Percentiles rank a stretch among this genome's conserved stretches.
Conservation (phyloP, 202 grass and related monocot species). For the Carex arenaria region DNA sequence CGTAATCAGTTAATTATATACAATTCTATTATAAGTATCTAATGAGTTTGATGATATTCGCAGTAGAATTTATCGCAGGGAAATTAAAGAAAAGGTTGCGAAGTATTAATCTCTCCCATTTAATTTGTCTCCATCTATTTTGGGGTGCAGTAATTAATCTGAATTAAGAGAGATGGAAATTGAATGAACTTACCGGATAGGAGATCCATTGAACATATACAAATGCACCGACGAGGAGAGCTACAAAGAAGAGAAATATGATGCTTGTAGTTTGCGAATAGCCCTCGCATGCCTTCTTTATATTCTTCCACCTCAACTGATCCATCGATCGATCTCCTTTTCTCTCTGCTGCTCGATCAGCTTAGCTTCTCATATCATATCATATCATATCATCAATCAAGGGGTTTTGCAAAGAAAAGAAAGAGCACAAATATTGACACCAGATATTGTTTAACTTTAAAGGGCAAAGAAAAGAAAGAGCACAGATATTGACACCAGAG, state of each 20-base stretch:
- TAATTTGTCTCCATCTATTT: neutral
- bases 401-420: too few species aligned
- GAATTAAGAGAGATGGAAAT: neutral
- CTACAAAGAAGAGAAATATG: conserved; percentile 35
- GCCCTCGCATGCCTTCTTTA: conserved; percentile 21
- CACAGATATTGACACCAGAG: neutral
- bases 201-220: conserved; percentile 41
- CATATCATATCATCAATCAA: neutral
- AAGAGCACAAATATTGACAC: too few species aligned
- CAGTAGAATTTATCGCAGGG: too few species aligned
- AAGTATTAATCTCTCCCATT: neutral
- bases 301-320: conserved; percentile 5
- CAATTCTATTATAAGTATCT: neutral
- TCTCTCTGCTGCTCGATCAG: neutral
- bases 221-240: conserved; percentile 37
- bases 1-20: neutral
- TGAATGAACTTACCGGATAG: conserved; percentile 5
- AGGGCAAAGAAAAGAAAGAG: too few species aligned
- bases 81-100: neutral
- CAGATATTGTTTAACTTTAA: too few species aligned
- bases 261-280: conserved; percentile 33
- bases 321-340: neutral
- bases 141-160: neutral
- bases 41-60: too few species aligned
- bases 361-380: neutral